phyloP scores from a whole-genome alignment of 2,329 filamentous ascomycete species.

The Alternaria arbusti region DNA sequence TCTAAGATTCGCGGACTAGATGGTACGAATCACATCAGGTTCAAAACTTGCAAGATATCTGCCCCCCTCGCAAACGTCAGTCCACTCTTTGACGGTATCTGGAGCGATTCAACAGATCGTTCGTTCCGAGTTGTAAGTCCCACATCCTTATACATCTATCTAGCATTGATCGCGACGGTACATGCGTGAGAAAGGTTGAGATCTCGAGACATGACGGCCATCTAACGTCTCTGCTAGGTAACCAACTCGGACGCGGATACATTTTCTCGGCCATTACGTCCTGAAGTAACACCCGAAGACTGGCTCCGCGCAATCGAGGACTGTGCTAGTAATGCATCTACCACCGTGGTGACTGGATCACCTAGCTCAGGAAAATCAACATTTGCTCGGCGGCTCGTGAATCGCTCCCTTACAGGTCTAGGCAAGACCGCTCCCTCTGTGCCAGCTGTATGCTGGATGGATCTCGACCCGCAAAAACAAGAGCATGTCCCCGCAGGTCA shows the following conservation, averaged over 20 bases:
- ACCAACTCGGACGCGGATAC: conserved; percentile 36
- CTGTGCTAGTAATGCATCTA: conserved; percentile 43
- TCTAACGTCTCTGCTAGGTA: conserved; percentile 23
- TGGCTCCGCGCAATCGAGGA: conserved; percentile 51
- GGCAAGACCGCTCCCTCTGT: conserved; percentile 34
- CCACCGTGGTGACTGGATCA: conserved; percentile 70
- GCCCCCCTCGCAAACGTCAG: conserved; percentile 65
- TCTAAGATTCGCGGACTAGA: conserved; percentile 67
- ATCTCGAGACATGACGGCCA: neutral
- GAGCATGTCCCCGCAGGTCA: conserved; percentile 75
- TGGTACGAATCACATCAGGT: conserved; percentile 59
- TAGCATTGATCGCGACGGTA: neutral
- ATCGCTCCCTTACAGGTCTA: conserved; percentile 66
- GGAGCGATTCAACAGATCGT: conserved; percentile 57
- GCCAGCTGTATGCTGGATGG: conserved; percentile 65
- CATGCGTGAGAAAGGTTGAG: neutral
- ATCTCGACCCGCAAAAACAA: conserved; percentile 79
- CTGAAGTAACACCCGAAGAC: conserved; percentile 67
- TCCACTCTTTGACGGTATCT: conserved; percentile 71
- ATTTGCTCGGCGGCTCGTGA: conserved; percentile 70
- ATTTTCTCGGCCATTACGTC: conserved; percentile 34
- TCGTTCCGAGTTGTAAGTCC: conserved; percentile 35
- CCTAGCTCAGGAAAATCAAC: conserved; percentile 80
- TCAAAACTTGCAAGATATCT: conserved; percentile 54
- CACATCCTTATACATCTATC: neutral